Conservation (phyloP, 352 stramenopile species). For the Phytopythium sindhum region DNA sequence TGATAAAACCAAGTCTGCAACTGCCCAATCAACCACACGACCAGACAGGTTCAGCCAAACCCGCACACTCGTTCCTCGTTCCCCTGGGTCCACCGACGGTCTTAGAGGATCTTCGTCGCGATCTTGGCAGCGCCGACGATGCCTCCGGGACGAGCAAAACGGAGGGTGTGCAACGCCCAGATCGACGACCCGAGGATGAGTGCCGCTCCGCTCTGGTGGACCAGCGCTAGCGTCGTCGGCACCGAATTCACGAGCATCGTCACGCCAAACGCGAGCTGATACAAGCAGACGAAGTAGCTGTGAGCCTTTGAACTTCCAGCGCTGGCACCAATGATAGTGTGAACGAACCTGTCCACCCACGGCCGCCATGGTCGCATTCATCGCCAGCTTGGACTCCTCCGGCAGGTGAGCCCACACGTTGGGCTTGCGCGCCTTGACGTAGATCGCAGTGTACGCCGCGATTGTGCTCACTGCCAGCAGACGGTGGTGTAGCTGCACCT, state of each 20-base stretch:
- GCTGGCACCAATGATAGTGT: background rate
- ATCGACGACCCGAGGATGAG: constrained; percentile 59
- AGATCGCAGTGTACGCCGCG: constrained; percentile 44
- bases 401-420: constrained; percentile 72
- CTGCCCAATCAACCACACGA: too few species aligned
- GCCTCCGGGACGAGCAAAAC: constrained; percentile 47
- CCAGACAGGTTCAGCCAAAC: too few species aligned
- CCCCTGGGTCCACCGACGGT: too few species aligned
- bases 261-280: constrained; percentile 89
- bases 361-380: constrained; percentile 55
- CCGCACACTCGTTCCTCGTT: too few species aligned
- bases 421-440: constrained; percentile 50
- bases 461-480: constrained; percentile 89
- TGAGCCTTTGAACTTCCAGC: background rate
- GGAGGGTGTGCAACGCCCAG: constrained; percentile 62
- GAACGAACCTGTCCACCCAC: constrained; percentile 34
- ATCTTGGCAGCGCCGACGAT: constrained; percentile 24
- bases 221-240: constrained; percentile 90
- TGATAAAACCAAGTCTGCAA: too few species aligned
- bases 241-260: constrained; percentile 95
- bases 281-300: background rate
- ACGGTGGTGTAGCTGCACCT: constrained; percentile 96
- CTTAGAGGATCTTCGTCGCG: constrained; percentile 3
- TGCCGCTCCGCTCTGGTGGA: constrained; percentile 81
- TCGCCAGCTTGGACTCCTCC: constrained; percentile 44